phyloP scores from a whole-genome alignment of 352 stramenopile genomes.

The Phytophthora melonis region DNA sequence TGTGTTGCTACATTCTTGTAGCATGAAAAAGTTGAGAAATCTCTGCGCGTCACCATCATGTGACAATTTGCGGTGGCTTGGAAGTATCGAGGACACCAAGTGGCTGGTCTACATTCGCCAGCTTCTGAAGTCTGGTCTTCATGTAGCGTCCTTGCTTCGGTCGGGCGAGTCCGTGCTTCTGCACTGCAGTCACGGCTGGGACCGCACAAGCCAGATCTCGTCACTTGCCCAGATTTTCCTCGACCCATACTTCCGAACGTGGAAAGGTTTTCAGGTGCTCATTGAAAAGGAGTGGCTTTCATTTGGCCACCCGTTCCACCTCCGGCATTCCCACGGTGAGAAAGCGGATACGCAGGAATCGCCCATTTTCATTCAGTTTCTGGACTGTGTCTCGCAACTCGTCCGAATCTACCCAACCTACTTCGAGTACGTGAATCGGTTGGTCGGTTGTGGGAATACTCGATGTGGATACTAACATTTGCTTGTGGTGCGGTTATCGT shows the following conservation, averaged over 20 bases:
- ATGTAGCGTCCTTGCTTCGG: conserved; percentile 93
- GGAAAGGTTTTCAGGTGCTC: conserved; percentile 81
- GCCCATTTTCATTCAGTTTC: conserved; percentile 88
- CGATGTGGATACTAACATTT: neutral
- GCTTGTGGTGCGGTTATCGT: neutral
- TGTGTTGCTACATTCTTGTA: conserved; percentile 9
- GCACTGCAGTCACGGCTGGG: conserved; percentile 90
- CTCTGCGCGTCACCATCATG: conserved; percentile 84
- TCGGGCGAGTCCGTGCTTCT: conserved; percentile 84
- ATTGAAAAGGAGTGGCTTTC: conserved; percentile 90
- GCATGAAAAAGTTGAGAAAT: conserved; percentile 77
- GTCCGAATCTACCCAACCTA: conserved; percentile 94
- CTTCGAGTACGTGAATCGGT: conserved; percentile 90
- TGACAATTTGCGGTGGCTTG: conserved; percentile 94
- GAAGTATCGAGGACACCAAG: conserved; percentile 95
- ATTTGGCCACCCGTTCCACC: conserved; percentile 86
- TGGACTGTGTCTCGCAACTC: conserved; percentile 86
- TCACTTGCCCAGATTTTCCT: conserved; percentile 74
- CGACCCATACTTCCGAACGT: conserved; percentile 85
- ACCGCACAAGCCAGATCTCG: conserved; percentile 92
- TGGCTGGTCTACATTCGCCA: conserved; percentile 97
- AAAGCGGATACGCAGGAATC: conserved; percentile 85
- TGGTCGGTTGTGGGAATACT: neutral
- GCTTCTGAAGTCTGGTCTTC: conserved; percentile 93
- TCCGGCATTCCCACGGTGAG: conserved; percentile 78